Evolutionary conservation across 2,329 filamentous ascomycete genomes (phyloP), one percentile per base, ranked within the genome.

Genomic region (Ceratocystis eucalypticola): DNA sequence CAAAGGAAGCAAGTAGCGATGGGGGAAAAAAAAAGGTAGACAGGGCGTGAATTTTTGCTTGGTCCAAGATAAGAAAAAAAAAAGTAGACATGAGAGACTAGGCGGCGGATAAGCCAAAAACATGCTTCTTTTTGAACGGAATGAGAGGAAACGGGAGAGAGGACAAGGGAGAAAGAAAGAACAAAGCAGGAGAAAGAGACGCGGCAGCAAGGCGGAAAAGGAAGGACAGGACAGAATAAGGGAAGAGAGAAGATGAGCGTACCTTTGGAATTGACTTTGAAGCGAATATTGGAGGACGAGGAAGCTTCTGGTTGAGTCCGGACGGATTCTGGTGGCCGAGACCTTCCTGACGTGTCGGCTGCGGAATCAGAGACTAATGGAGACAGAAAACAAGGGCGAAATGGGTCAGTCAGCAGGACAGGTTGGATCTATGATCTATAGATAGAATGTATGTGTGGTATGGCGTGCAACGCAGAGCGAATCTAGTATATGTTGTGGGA

Each of bases 201-300:
- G 53, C 25, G 22, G 30, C 22, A 22, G n/a, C 25, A 30, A 22
- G 12, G 20, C 8, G 30, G 22, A 57, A 22, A n/a, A n/a, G 15
- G 4, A 30, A 5, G 37, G n/a, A 45, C 37, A 12, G 10, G 37
- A 12, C 12, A 37, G 33, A 22, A n/a, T 4, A 22, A 22, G 5
- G 44, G 41, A 33, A 33, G 33, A 5, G 28, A n/a, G 15, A 28
- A 17, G 63, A 55, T n/a, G 63, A n/a, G 17, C 37, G 12, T 66
- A 66, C 65, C 65, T 55, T 66, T 66, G 46, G 59, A 57, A 45
- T 66, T 61, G 65, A 30, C 48, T 55, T 66, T 61, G 44, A 66
- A 66, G 30, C 59, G 46, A 55, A 44, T 62, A 46, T 63, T 63
- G 53, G 63, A 45, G n/a, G 53, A 44, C 53, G 63, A 65, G 63